Percentiles rank a stretch among this genome's conserved stretches.
Conservation (phyloP, 495 filamentous ascomycete species). For the Xylona heveae region DNA sequence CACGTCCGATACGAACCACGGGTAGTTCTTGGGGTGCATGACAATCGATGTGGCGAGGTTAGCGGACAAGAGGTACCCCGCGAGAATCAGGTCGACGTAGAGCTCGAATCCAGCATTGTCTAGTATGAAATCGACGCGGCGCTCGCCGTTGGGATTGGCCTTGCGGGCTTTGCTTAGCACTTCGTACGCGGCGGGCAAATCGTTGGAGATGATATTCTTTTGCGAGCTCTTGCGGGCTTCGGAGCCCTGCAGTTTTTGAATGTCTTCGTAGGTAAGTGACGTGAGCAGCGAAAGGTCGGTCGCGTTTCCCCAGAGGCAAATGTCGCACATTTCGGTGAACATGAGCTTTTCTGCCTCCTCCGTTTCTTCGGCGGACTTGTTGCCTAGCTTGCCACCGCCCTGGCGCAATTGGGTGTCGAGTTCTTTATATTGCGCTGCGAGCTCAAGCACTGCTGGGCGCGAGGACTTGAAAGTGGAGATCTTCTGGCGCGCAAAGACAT, state of each 20-base stretch:
- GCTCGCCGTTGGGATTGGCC: conserved; percentile 27
- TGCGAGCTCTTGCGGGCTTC: conserved; percentile 65
- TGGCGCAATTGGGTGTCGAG: conserved; percentile 30
- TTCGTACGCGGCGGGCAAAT: conserved; percentile 51
- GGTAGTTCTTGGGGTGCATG: conserved; percentile 83
- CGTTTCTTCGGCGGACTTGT: conserved; percentile 25
- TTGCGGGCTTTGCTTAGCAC: conserved; percentile 37
- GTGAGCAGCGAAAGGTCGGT: conserved; percentile 87
- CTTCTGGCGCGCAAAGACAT: conserved; percentile 83
- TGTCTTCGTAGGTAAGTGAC: conserved; percentile 78
- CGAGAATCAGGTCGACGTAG: conserved; percentile 80
- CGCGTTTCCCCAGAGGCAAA: conserved; percentile 95
- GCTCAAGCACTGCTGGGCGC: conserved; percentile 72
- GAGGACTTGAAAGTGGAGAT: conserved; percentile 84
- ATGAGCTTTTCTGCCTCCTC: conserved; percentile 53
- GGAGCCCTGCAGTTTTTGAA: conserved; percentile 84
- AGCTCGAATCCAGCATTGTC: conserved; percentile 96
- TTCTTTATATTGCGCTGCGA: conserved; percentile 55
- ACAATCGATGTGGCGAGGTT: conserved; percentile 70
- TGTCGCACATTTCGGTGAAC: conserved; percentile 88
- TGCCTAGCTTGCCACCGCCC: conserved; percentile 8
- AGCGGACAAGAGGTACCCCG: conserved; percentile 64
- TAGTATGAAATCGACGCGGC: conserved; percentile 75
- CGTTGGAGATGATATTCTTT: conserved; percentile 76
- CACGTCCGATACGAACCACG: conserved; percentile 97